phyloP scores from a whole-genome alignment of 1,284 basidiomycete species.

The Tausonia pullulans region DNA sequence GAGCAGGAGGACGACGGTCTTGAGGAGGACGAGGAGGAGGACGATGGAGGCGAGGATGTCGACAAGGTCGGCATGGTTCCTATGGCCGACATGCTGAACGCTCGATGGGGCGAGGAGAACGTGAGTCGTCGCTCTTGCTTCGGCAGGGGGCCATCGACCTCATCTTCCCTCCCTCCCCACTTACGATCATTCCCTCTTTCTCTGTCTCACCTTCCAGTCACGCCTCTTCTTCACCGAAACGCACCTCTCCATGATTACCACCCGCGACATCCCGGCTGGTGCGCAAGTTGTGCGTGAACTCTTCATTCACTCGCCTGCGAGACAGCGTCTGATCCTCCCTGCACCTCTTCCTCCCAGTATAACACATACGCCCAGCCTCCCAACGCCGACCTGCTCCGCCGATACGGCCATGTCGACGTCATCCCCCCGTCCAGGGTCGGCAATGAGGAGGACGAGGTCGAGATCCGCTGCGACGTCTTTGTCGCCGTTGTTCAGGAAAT shows the following conservation, averaged over 20 bases:
- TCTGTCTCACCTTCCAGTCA: constrained; percentile 43
- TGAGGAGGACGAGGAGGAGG: constrained; percentile 36
- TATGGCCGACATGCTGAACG: constrained; percentile 91
- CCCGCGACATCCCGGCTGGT: constrained; percentile 58
- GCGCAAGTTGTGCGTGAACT: constrained; percentile 68
- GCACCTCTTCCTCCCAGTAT: constrained; percentile 43
- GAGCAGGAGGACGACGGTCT: constrained; percentile 29
- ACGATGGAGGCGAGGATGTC: constrained; percentile 47
- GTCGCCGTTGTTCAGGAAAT: constrained; percentile 37
- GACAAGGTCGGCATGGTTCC: constrained; percentile 86
- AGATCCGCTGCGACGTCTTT: constrained; percentile 68
- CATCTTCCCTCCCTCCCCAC: not conserved
- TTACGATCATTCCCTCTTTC: not conserved
- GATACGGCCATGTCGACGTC: constrained; percentile 87
- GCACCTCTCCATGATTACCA: constrained; percentile 68
- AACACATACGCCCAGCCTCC: constrained; percentile 95
- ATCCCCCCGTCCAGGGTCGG: constrained; percentile 40
- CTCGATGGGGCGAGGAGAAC: constrained; percentile 73
- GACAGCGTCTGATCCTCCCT: not conserved
- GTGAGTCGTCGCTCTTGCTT: constrained; percentile 38
- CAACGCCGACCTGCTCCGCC: constrained; percentile 84
- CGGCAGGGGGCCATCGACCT: no score
- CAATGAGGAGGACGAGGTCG: constrained; percentile 41
- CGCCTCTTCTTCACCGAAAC: constrained; percentile 69
- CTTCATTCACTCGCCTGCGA: not conserved